A percentile compares a stretch with the other conserved stretches of the same genome.
Evolutionary conservation across 805 yeast species (phyloP).

Genomic region (Pichia cabralensis): DNA sequence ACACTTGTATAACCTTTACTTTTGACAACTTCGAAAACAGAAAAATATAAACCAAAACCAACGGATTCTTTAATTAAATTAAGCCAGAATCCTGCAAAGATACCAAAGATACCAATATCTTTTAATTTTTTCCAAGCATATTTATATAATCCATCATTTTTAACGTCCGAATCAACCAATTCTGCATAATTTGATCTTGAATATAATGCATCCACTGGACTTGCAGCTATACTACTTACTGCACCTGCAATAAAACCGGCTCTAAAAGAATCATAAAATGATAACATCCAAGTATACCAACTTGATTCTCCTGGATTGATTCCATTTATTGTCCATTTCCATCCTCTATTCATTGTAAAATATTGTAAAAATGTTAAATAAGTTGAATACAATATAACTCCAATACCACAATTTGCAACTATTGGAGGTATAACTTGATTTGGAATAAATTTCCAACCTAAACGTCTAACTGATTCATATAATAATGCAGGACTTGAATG

Average conservation of each 20-base stretch:
- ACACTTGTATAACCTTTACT: conserved; percentile 50
- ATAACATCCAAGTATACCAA: conserved; percentile 8
- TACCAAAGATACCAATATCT: conserved; percentile 73
- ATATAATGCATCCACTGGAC: conserved; percentile 87
- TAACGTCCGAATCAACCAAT: conserved; percentile 42
- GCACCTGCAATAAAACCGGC: conserved; percentile 86
- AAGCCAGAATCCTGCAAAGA: conserved; percentile 82
- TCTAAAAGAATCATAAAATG: conserved; percentile 45
- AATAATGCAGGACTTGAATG: conserved; percentile 76
- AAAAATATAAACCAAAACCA: conserved; percentile 81
- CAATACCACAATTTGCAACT: conserved; percentile 82
- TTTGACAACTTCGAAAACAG: conserved; percentile 70
- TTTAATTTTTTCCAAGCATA: conserved; percentile 61
- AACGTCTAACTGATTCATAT: conserved; percentile 50
- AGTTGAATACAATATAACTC: conserved; percentile 74
- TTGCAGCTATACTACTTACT: conserved; percentile 81
- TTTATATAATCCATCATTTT: conserved; percentile 56
- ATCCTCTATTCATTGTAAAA: conserved; percentile 18
- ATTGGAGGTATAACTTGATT: conserved; percentile 81
- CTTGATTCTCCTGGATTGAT: conserved; percentile 6
- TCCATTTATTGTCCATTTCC: conserved; percentile 8
- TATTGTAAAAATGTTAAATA: conserved; percentile 50
- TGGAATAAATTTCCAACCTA: conserved; percentile 81
- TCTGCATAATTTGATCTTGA: conserved; percentile 74
- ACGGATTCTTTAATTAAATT: conserved; percentile 66